Evolutionary conservation across 2,329 filamentous ascomycete genomes (phyloP), one percentile per base, ranked within the genome.

Genomic region (Pseudopyricularia javanii): DNA sequence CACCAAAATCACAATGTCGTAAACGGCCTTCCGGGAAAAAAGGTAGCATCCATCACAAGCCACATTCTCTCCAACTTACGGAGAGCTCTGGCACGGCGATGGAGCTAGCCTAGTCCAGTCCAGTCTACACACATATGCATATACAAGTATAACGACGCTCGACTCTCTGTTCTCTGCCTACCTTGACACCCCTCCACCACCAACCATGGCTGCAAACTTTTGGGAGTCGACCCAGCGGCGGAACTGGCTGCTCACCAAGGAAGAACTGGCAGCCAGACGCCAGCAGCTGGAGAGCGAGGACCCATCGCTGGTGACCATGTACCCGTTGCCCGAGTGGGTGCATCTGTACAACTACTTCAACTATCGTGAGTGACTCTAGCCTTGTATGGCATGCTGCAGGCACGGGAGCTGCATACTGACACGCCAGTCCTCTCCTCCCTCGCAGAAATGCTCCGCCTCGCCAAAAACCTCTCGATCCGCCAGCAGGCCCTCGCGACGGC

Each of bases 401-500:
- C 7, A 11, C 11, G 20, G 17, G 20, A 26, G 4, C 32, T 7
- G 22, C 14, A 26, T 45, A 15, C 49, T 50, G 26, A 50, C 49
- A 40, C 17, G 22, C 15, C 12, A n/a, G n/a, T n/a, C n/a, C n/a
- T n/a, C n/a, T n/a, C n/a, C n/a, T 32, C 33, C 3, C 11, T 49
- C 20, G 17, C 56, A 91, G 88, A 94, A 68, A 76, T 97, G 53
- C 78, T 81, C 56, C 87, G 90, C 56, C 78, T 98, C 56, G 89
- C 83, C 47, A 91, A 93, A 68, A 84, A 91, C 33, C 81, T 96
- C 64, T 82, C 79, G 48, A 80, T 93, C 51, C 82, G 91, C 54
- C 93, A 98, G 66, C 93, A 97, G 71, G 87, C 88, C 52, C 79
- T 97, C 60, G 91, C 93, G 26, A 97, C 93, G 0, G 91, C 93